Base-by-base conservation (phyloP, 495 filamentous ascomycete genomes). In the Neurospora sp. region DNA sequence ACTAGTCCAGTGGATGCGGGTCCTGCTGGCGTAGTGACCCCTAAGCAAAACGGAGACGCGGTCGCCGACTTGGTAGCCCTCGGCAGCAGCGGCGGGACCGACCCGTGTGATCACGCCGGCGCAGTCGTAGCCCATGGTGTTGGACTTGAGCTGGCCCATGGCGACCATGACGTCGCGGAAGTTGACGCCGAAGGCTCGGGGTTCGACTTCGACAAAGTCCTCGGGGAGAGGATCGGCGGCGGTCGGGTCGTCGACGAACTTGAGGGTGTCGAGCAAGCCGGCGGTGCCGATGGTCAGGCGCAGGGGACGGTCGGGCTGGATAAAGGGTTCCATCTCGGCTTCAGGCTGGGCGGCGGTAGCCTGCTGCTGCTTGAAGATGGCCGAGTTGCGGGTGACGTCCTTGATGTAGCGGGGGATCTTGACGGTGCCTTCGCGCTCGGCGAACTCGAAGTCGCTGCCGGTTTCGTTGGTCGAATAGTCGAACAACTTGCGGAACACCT, bases 111-210 rank as follows among this genome's bases (percentile, higher is more conserved):
- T 81, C 20, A 88, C 73, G 1, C 83, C 80, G 1, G 79, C 79
- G 59, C 82, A 84, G 40, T 87, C 87, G 38, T 81, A 77, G 3
- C 85, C 84, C 38, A 89, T 77, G 39, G 77, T 73, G 17, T 75
- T 70, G 9, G 78, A 78, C 42, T 79, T 77, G 1, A 86, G 74
- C 41, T 83, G 78, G 1, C 87, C 88, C 81, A 89, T 83, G 3
- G 84, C 82, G 1, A 84, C 82, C 73, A 88, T 84, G 8, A 89
- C 79, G 53, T 90, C 84, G 17, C 79, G 77, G 61, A 81, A 83
- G 73, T 81, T 84, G n/a, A 86, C 69, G 12, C 84, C 84, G 42
- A 80, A 77, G 8, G 82, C 83, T 16, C 75, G 76, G 3, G 83
- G 79, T 61, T 82, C 76, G 16, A 87, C 75, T 69, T 87, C 83